Evolutionary conservation across 1,139 yeast species (phyloP), one percentile per base, ranked within the genome.

Genomic region (Tardiomyces blankii): DNA sequence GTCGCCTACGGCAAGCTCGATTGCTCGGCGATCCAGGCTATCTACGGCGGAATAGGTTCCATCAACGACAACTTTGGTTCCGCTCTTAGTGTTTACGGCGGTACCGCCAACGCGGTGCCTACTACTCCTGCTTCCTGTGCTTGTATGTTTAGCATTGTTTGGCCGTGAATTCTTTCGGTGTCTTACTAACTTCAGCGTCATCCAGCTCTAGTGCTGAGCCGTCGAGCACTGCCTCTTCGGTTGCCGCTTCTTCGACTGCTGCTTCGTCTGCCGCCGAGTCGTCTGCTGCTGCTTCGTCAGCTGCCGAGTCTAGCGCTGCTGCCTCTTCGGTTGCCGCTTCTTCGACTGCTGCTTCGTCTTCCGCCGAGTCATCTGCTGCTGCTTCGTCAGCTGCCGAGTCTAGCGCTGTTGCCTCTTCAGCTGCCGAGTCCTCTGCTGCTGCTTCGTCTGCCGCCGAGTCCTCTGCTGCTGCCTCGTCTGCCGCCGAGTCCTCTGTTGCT

Each of bases 401-500:
- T 21, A 39, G 44, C 38, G 19, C 40, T 27, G 23, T 40, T 32
- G 27, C 47, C 30, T 14, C 25, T 8, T 40, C 42, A 9, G 35
- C 30, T 30, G 35, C 35, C 16, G n/a, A 5, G 16, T 30, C 35
- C n/a, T 5, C 9, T 11, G 35, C 16, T 12, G 39, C 44, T 16
- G 28, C 45, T 40, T 30, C 45, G 44, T 19, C 33, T 11, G 16
- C n/a, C 11, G 35, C 35, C 5, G 35, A 12, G 16, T 30, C 30
- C 11, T 9, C 11, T 27, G 30, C 43, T 6, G 39, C 48, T 16
- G 27, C 46, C 16, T 11, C 49, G 5, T 18, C 48, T 2, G 46
- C 61, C 23, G 77, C 41, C 16, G 28, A 33, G 19, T 13, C 23
- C 13, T 7, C n/a, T n/a, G 18, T 43, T 6, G 39, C 48, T 16